phyloP scores from a whole-genome alignment of 345 rosid genomes.

The Ceriops tagal region DNA sequence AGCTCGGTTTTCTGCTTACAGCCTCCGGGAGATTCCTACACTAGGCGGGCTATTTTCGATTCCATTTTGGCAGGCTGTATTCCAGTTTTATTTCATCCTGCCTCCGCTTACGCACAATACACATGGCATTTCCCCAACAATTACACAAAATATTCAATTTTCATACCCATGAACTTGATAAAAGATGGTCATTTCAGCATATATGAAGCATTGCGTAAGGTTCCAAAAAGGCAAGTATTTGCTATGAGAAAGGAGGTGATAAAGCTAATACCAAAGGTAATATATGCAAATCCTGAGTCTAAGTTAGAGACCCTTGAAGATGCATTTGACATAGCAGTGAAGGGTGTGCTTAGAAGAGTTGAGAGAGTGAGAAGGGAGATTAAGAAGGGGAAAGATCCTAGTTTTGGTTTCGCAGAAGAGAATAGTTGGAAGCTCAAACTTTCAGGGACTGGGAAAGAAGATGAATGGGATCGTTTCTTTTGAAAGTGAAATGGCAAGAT shows the following conservation, averaged over 20 bases:
- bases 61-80: conserved; percentile 1
- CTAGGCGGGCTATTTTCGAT: not conserved
- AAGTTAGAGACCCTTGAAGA: not conserved
- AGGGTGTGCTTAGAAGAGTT: not conserved
- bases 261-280: not conserved
- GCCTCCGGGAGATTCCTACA: conserved; percentile 5
- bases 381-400: not conserved
- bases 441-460: not conserved
- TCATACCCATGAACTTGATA: not conserved
- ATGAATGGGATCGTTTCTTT: conserved; percentile 1
- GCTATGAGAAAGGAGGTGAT: not conserved
- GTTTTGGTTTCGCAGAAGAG: not conserved
- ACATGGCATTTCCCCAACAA: conserved; percentile 2
- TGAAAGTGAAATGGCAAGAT: not conserved
- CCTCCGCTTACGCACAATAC: not conserved
- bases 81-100: conserved; percentile 1
- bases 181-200: not conserved
- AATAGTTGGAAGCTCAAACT: conserved; percentile 2
- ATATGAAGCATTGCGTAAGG: not conserved
- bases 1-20: not conserved
- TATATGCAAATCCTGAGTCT: not conserved
- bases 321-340: conserved; percentile 1
- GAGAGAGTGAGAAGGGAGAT: not conserved
- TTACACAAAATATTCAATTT: not conserved
- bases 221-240: not conserved